These are phyloP conservation scores for Phytophthora idaei DNA, from an alignment of 352 stramenopile species.

Conservation along the genomic window DNA sequence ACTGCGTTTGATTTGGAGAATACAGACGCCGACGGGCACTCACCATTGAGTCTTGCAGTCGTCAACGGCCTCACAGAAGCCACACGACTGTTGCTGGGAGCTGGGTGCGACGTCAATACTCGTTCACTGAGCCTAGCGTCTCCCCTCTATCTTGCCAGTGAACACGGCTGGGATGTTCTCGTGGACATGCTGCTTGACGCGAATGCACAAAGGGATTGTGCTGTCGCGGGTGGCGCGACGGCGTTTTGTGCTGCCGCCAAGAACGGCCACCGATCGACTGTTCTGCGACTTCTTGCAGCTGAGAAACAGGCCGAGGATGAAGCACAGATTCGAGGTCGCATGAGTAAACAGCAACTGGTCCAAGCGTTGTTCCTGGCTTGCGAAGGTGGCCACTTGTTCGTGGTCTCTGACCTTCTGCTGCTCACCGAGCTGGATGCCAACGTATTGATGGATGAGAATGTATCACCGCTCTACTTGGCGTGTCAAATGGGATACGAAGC, in stretches of 20 bases:
- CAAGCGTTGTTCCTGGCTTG: conserved; percentile 82
- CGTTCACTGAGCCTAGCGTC: conserved; percentile 69
- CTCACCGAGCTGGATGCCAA: conserved; percentile 65
- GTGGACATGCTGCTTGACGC: conserved; percentile 61
- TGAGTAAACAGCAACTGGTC: conserved; percentile 41
- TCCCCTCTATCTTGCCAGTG: conserved; percentile 78
- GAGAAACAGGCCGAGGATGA: conserved; percentile 29
- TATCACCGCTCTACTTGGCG: conserved; percentile 81
- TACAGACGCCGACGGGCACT: conserved; percentile 68
- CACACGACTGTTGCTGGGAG: conserved; percentile 47
- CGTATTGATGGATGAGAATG: conserved; percentile 78
- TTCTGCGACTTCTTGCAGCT: conserved; percentile 60
- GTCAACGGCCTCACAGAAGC: conserved; percentile 59
- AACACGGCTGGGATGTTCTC: conserved; percentile 76
- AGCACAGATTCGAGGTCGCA: background rate
- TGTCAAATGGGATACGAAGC: conserved; percentile 83
- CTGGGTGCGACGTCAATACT: conserved; percentile 63
- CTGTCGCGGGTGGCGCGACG: conserved; percentile 60
- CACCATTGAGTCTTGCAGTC: conserved; percentile 63
- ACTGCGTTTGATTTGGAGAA: conserved; percentile 52
- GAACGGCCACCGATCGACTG: conserved; percentile 66
- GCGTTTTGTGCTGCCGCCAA: conserved; percentile 79
- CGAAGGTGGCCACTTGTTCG: conserved; percentile 67
- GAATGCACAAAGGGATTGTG: conserved; percentile 47
- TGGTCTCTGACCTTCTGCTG: conserved; percentile 71